Base-by-base conservation (phyloP, 163 green algal genomes). In the Chlorella variabilis region DNA sequence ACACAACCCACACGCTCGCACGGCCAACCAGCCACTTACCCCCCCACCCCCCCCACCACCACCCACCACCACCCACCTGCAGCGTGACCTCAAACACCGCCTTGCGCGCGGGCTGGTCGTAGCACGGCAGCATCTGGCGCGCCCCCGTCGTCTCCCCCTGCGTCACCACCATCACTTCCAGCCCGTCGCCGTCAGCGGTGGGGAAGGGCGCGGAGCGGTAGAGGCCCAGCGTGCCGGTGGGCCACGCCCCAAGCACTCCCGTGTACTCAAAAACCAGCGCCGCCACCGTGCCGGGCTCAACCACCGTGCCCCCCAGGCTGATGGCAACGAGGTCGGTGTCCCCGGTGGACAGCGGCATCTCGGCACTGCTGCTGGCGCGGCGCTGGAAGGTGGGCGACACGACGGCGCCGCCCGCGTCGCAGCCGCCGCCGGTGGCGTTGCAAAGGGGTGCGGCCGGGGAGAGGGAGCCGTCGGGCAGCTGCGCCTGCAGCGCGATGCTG, bases 71-170 rank as follows among this genome's bases (percentile, higher is more conserved):
- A 23, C 63, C n/a, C 36, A 80, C 75, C 82, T 87, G 68, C 34
- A 88, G 17, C 1, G 15, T 21, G 15, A 92, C 80, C 5, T 36
- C 34, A 27, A 91, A 90, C 0, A 18, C 51, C 23, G 88, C 86
- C 86, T 91, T 91, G 78, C 78, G 82, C 18, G 29, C 51, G 11
- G 86, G 86, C 4, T 76, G 42, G 54, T 92, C 88, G 21, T 87
- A 61, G 75, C 82, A 88, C n/a, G 88, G 88, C 36, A 92, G 42
- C 39, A 90, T 21, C 7, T 58, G 42, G 20, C 88, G 54, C 6
- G 78, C 82, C 23, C 62, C 77, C 17, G 23, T 42, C 8, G 70
- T 29, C 71, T 87, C 86, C 21, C 88, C 58, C 84, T 92, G 86
- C 9, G 78, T 90, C 15, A 41, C 79, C 39, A 89, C 42, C 68